These are phyloP conservation scores for Zygosaccharomyces bailii DNA, from an alignment of 805 yeast species.

Conservation along the genomic window DNA sequence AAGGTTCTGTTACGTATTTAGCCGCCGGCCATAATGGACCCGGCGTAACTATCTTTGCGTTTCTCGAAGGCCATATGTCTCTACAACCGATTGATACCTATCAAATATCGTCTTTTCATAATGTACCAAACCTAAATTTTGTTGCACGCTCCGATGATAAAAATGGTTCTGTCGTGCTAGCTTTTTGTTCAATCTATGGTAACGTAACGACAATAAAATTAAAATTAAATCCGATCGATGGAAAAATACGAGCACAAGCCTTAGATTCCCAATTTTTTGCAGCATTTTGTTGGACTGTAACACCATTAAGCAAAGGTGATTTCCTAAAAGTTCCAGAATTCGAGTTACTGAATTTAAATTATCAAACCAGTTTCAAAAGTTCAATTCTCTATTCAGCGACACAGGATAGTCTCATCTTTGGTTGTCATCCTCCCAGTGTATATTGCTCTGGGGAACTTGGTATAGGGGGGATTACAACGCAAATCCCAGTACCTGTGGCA, in stretches of 20 bases:
- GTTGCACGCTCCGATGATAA: constrained; percentile 12
- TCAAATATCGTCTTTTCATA: constrained; percentile 18
- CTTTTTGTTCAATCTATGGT: constrained; percentile 24
- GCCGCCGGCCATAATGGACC: constrained; percentile 28
- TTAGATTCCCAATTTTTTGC: constrained; percentile 24
- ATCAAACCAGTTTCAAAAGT: constrained; percentile 18
- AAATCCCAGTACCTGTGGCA: constrained; percentile 28
- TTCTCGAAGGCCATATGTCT: not conserved
- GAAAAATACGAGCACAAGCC: constrained; percentile 5
- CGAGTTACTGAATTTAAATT: constrained; percentile 25
- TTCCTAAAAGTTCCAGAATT: constrained; percentile 22
- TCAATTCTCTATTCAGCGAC: constrained; percentile 19
- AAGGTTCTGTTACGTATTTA: constrained; percentile 9
- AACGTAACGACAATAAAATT: constrained; percentile 21
- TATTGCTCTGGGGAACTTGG: constrained; percentile 25
- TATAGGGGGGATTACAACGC: constrained; percentile 27
- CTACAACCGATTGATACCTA: constrained; percentile 5
- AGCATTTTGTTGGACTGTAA: constrained; percentile 18
- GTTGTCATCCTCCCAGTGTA: constrained; percentile 15
- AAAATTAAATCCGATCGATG: constrained; percentile 1
- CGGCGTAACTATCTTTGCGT: constrained; percentile 21
- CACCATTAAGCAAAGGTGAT: constrained; percentile 19
- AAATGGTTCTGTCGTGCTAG: constrained; percentile 15
- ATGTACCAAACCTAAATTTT: constrained; percentile 23
- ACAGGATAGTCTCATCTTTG: constrained; percentile 23